Evolutionary conservation across 768 basidiomycete genomes (phyloP).

Genomic region (Mycena pura): DNA sequence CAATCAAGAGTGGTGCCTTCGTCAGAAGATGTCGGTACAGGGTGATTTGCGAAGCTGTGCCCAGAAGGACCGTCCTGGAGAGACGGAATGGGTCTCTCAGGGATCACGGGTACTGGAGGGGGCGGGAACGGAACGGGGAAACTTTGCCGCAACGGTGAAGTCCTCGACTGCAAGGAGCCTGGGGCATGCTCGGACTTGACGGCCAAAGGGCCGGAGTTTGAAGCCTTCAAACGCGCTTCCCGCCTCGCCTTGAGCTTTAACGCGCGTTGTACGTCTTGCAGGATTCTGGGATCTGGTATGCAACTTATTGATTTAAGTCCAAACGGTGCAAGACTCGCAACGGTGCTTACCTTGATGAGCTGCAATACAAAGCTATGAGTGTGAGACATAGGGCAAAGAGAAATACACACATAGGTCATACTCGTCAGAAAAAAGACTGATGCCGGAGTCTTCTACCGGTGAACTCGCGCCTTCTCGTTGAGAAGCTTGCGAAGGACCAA

Average conservation of each 20-base stretch:
- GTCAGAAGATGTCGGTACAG: conserved; percentile 72
- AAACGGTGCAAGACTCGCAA: neutral
- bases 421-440: conserved; percentile 69
- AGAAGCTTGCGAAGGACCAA: conserved; percentile 11
- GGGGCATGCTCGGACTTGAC: conserved; percentile 33
- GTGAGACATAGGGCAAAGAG: neutral
- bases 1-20: conserved; percentile 78
- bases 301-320: neutral
- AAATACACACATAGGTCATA: conserved; percentile 73
- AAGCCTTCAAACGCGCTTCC: conserved; percentile 63
- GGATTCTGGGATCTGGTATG: conserved; percentile 71
- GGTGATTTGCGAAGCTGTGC: conserved; percentile 40
- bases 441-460: conserved; percentile 41
- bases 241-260: conserved; percentile 75
- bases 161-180: conserved; percentile 30
- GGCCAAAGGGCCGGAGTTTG: conserved; percentile 29
- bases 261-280: conserved; percentile 82
- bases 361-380: conserved; percentile 36
- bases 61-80: neutral
- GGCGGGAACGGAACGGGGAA: conserved; percentile 28
- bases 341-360: conserved; percentile 74
- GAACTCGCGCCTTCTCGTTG: conserved; percentile 29
- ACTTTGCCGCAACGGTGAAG: conserved; percentile 26
- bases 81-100: conserved; percentile 12
- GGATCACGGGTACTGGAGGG: conserved; percentile 20